Percentiles rank a stretch among this genome's conserved stretches.
Conservation (phyloP, 1,284 basidiomycete genomes). For the Ceratobasidium papillatum region DNA sequence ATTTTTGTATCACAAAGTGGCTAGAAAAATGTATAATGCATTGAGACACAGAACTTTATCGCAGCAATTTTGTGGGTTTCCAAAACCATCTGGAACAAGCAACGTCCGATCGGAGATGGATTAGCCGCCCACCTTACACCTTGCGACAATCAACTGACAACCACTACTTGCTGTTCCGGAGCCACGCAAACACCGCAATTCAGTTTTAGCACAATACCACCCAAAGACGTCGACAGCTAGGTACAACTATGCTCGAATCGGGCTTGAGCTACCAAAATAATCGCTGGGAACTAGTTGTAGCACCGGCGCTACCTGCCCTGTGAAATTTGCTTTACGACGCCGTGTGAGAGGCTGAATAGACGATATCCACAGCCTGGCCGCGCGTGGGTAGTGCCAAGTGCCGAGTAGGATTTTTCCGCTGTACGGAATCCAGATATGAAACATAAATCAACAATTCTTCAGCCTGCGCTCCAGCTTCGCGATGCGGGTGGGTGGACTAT, state of each 20-base stretch:
- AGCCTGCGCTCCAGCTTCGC: neutral
- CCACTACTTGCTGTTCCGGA: neutral
- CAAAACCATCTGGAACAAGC: neutral
- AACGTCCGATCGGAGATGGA: neutral
- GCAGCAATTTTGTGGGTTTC: neutral
- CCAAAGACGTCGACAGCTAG: neutral
- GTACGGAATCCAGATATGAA: neutral
- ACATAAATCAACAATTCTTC: neutral
- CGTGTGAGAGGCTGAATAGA: neutral
- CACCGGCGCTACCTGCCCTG: neutral
- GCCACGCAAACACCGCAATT: neutral
- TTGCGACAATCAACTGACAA: neutral
- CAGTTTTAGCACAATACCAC: neutral
- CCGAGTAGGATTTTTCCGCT: neutral
- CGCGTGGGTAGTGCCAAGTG: neutral
- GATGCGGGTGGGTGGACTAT: neutral
- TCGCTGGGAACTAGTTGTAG: too few relatives aligned
- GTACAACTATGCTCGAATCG: neutral
- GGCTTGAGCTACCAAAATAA: neutral
- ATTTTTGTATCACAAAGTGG: constrained; percentile 35
- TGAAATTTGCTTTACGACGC: neutral
- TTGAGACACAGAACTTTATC: neutral
- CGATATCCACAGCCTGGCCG: neutral
- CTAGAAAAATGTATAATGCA: neutral
- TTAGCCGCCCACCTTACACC: neutral